Evolutionary conservation across 345 rosid species (phyloP), one percentile per base, ranked within the genome.

Genomic region (Linum lewisii): DNA sequence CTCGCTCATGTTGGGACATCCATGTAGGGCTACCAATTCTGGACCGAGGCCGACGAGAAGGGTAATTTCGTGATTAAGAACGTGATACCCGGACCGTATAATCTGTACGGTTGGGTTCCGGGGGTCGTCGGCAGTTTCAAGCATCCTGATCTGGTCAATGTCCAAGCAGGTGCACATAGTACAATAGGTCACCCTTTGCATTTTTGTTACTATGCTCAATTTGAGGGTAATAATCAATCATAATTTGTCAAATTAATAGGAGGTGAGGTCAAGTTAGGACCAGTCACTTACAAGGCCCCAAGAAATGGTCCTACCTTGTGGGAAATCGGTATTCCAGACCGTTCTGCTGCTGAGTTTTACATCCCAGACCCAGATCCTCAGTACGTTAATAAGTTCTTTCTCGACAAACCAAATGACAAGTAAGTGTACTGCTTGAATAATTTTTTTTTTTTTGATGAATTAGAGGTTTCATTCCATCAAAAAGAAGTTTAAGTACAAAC

Each of bases 281-380:
- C 49, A 18, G 59, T 85, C 7, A 62, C 75, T 21, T 85, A 78
- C 55, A 55, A 73, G 63, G 87, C 97, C n/a, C 97, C 84, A 1
- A 79, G 97, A 77, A 74, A 62, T 4, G 97, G 99, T 23, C 82
- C 81, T 0, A 93, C 99, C 1, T 21, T 86, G 8, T 89, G 95
- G 95, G 94, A 89, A 79, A 93, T 93, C 2, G 95, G 94, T 19
- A 22, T 68, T 62, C 88, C 97, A 0, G 87, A 89, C 42, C 85
- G 97, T n/a, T 73, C 73, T 1, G 97, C 97, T 2, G 79, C 78
- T 7, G 97, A 88, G 54, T 92, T 83, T 68, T 81, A 57, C 44
- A 73, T 88, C 51, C 95, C 98, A 1, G 75, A 81, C 29, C 74
- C 95, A 6, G 60, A 79, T 32, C 94, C 90, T 4, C 64, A 66